phyloP scores from a whole-genome alignment of 192 early-diverging fungal species.

The Entomortierella beljakovae region DNA sequence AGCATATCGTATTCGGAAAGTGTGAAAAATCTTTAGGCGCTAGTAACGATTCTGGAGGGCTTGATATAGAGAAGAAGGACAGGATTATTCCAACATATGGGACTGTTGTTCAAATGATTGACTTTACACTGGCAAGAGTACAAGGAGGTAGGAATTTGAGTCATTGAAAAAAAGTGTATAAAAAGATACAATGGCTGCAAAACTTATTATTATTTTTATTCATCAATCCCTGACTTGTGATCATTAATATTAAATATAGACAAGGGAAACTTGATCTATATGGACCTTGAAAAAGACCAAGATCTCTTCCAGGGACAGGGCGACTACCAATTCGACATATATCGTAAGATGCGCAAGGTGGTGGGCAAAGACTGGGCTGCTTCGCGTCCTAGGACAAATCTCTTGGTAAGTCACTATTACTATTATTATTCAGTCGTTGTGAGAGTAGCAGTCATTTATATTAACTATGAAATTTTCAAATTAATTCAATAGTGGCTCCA shows the following conservation, averaged over 20 bases:
- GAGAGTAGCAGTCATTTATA: no score
- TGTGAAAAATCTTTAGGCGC: neutral
- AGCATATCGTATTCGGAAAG: conserved; percentile 8
- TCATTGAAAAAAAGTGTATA: no score
- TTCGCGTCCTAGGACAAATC: conserved; percentile 60
- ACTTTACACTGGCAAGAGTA: conserved; percentile 78
- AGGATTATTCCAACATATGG: conserved; percentile 66
- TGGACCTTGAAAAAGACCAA: conserved; percentile 44
- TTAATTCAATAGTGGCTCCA: conserved; percentile 61
- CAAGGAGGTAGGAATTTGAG: conserved; percentile 59
- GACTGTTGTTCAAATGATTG: conserved; percentile 74
- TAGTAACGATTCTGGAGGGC: neutral
- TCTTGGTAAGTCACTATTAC: conserved; percentile 58
- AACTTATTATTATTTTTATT: no score
- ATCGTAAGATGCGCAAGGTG: conserved; percentile 72
- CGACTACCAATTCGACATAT: conserved; percentile 81
- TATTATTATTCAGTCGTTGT: no score
- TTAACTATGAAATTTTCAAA: no score
- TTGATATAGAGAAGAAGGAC: neutral
- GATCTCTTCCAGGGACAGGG: conserved; percentile 55
- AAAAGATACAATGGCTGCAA: no score
- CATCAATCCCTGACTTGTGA: no score
- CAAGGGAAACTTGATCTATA: conserved; percentile 39
- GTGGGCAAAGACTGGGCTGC: conserved; percentile 56
- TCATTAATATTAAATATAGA: no score